These are phyloP conservation scores for Daldinia decipiens DNA, from an alignment of 495 filamentous ascomycete genomes.

Conservation along the genomic window DNA sequence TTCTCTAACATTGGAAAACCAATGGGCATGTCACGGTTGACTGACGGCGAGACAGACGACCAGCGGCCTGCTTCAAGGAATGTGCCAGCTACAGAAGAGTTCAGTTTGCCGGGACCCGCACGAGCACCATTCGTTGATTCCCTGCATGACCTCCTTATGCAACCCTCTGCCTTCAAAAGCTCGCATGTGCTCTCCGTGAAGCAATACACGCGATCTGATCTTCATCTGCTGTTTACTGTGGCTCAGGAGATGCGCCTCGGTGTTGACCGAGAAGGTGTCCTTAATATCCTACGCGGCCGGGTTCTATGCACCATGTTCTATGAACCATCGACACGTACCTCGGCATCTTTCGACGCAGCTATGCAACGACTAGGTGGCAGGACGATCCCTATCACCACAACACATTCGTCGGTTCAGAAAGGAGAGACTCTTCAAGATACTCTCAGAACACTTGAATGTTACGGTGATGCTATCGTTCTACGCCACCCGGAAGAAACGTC, in stretches of 20 bases:
- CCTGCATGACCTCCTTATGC: constrained; percentile 75
- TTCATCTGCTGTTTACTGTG: constrained; percentile 94
- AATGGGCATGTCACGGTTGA: constrained; percentile 40
- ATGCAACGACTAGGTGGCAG: constrained; percentile 96
- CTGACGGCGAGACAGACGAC: constrained; percentile 40
- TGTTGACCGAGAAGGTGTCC: constrained; percentile 87
- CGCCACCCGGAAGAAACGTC: constrained; percentile 86
- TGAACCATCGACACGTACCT: constrained; percentile 96
- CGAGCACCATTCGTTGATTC: constrained; percentile 48
- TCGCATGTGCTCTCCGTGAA: constrained; percentile 89
- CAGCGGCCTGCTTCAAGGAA: constrained; percentile 33
- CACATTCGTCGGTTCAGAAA: constrained; percentile 87
- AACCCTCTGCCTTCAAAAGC: constrained; percentile 81
- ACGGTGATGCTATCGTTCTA: constrained; percentile 92
- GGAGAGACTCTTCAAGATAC: constrained; percentile 94
- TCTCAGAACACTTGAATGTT: constrained; percentile 90
- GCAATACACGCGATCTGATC: constrained; percentile 84
- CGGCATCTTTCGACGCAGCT: constrained; percentile 94
- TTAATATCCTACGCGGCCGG: constrained; percentile 85
- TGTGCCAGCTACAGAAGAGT: constrained; percentile 57
- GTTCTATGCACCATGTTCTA: constrained; percentile 94
- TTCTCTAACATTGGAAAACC: constrained; percentile 51
- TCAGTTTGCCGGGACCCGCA: constrained; percentile 61
- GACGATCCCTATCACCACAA: constrained; percentile 78
- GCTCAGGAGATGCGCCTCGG: constrained; percentile 96